phyloP scores from a whole-genome alignment of 2,329 filamentous ascomycete species.

The Claviceps sp. region DNA sequence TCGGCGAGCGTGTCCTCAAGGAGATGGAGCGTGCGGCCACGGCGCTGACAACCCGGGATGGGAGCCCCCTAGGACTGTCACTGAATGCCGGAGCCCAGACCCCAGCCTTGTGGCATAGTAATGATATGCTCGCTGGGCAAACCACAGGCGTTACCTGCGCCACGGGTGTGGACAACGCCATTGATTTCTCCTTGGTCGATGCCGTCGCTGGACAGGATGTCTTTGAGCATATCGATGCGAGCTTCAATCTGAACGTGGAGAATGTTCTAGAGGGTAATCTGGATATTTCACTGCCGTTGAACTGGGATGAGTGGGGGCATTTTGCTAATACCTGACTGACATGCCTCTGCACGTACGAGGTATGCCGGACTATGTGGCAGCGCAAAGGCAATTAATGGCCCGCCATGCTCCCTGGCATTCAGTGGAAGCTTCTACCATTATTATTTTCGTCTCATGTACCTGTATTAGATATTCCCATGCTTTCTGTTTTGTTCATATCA shows the following conservation, averaged over 20 bases:
- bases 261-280: conserved; percentile 41
- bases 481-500: background rate
- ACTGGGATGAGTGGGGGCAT: conserved; percentile 34
- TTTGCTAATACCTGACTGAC: conserved; percentile 10
- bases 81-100: background rate
- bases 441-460: no score
- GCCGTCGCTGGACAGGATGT: conserved; percentile 36
- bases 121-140: conserved; percentile 13
- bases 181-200: conserved; percentile 30
- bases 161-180: conserved; percentile 18
- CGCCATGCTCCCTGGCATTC: no score
- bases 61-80: background rate
- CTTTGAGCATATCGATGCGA: conserved; percentile 42
- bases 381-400: no score
- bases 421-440: no score
- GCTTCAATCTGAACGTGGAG: conserved; percentile 39
- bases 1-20: conserved; percentile 40
- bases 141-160: conserved; percentile 14
- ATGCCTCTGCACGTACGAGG: background rate
- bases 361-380: no score
- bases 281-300: conserved; percentile 38
- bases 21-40: conserved; percentile 43
- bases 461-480: no score
- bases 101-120: conserved; percentile 11
- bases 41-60: conserved; percentile 26